Evolutionary conservation across 2,329 filamentous ascomycete genomes (phyloP).

Genomic region (Ambrosiella beaveri): DNA sequence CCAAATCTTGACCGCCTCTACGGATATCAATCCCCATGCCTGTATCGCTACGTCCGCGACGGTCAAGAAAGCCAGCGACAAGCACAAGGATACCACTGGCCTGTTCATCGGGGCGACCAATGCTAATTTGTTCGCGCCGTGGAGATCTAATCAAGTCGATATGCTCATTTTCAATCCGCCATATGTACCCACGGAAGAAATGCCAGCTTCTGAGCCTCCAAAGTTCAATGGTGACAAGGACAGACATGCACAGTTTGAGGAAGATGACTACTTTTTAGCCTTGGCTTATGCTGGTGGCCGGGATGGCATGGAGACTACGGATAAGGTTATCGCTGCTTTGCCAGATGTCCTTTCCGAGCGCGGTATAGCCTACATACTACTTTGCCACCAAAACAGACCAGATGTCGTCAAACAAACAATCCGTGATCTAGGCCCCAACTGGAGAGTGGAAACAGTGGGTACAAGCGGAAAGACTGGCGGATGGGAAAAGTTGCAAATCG

Average conservation of each 20-base stretch:
- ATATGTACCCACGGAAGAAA: slow-evolving; percentile 71
- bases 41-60: slow-evolving; percentile 61
- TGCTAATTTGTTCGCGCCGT: slow-evolving; percentile 49
- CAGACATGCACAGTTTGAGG: slow-evolving; percentile 41
- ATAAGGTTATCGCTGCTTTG: slow-evolving; percentile 55
- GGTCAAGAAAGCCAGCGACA: slow-evolving; percentile 24
- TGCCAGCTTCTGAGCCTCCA: slow-evolving; percentile 34
- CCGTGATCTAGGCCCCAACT: slow-evolving; percentile 33
- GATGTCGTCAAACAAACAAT: slow-evolving; percentile 51
- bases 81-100: slow-evolving; percentile 7
- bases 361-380: slow-evolving; percentile 74
- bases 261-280: slow-evolving; percentile 67
- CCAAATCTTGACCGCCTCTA: slow-evolving; percentile 53
- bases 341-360: slow-evolving; percentile 42
- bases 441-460: slow-evolving; percentile 63
- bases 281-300: slow-evolving; percentile 76
- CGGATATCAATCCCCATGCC: slow-evolving; percentile 75
- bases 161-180: slow-evolving; percentile 92
- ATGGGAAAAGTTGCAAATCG: slow-evolving; percentile 84
- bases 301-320: slow-evolving; percentile 89
- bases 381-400: slow-evolving; percentile 83
- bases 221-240: slow-evolving; percentile 19
- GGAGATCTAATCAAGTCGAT: slow-evolving; percentile 43
- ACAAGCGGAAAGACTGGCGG: slow-evolving; percentile 74
- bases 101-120: slow-evolving; percentile 49